Conservation (phyloP, 768 basidiomycete species). For the Psilocybe azurescens region DNA sequence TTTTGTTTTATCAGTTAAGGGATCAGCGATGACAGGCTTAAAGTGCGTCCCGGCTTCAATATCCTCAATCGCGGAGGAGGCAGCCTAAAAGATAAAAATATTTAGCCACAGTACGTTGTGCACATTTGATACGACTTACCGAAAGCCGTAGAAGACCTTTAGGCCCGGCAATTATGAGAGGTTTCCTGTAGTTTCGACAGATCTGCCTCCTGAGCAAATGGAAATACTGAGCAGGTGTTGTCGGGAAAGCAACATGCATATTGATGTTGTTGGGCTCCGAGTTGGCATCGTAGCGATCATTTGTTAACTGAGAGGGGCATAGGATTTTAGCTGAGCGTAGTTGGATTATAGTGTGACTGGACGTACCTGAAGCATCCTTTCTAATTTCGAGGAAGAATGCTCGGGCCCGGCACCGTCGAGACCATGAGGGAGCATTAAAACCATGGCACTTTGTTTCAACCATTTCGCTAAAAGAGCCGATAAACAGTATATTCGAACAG, state of each 20-base stretch:
- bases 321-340: constrained; percentile 2
- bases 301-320: constrained; percentile 61
- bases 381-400: constrained; percentile 88
- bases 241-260: constrained; percentile 85
- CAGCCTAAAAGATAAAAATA: constrained; percentile 54
- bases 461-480: constrained; percentile 74
- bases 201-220: constrained; percentile 90
- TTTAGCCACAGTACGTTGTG: neutral
- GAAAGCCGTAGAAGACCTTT: constrained; percentile 82
- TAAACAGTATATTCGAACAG: neutral
- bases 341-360: neutral
- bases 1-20: constrained; percentile 34
- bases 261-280: constrained; percentile 63
- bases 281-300: constrained; percentile 60
- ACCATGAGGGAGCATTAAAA: constrained; percentile 87
- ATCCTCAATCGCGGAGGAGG: constrained; percentile 70
- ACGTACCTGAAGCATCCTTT: constrained; percentile 86
- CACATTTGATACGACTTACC: constrained; percentile 43
- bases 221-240: constrained; percentile 92
- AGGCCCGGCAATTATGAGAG: constrained; percentile 82
- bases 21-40: constrained; percentile 70
- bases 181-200: constrained; percentile 84
- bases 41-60: constrained; percentile 65
- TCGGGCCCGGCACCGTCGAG: constrained; percentile 94
- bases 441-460: constrained; percentile 89